A percentile compares a stretch with the other conserved stretches of the same genome.
Evolutionary conservation across 2,329 filamentous ascomycete genomes (phyloP).

Genomic region (Pseudocercospora cruenta): DNA sequence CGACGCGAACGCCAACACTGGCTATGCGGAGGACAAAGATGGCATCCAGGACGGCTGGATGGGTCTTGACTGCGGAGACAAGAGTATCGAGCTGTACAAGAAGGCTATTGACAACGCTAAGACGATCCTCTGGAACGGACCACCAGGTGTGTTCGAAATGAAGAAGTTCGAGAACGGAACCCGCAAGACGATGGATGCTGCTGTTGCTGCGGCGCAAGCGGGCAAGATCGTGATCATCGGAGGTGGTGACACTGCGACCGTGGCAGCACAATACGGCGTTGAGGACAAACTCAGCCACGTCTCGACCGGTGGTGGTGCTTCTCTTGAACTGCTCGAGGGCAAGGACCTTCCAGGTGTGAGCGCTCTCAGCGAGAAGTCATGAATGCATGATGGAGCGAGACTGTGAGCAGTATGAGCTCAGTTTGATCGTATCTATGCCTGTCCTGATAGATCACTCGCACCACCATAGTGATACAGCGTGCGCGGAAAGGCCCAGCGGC

Average conservation of each 20-base stretch:
- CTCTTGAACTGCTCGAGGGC: slow-evolving; percentile 93
- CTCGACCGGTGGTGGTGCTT: slow-evolving; percentile 93
- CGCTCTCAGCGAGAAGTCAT: slow-evolving; percentile 68
- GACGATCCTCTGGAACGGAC: slow-evolving; percentile 99
- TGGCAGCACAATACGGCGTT: slow-evolving; percentile 93
- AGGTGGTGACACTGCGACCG: slow-evolving; percentile 95
- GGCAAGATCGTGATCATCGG: slow-evolving; percentile 98
- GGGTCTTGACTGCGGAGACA: slow-evolving; percentile 91
- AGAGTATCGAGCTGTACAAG: slow-evolving; percentile 88
- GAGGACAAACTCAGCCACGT: slow-evolving; percentile 99
- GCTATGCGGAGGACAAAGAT: slow-evolving; percentile 79
- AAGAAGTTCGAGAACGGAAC: slow-evolving; percentile 91
- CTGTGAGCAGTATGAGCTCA: neutral
- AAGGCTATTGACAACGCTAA: slow-evolving; percentile 82
- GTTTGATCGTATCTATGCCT: neutral
- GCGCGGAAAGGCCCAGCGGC: neutral
- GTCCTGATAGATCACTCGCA: neutral
- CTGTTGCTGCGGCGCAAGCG: slow-evolving; percentile 74
- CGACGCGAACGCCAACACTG: slow-evolving; percentile 76
- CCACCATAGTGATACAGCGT: neutral
- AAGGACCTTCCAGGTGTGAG: slow-evolving; percentile 94
- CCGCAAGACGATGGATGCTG: slow-evolving; percentile 87
- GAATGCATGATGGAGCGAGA: slow-evolving; percentile 24
- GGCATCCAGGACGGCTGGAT: slow-evolving; percentile 98
- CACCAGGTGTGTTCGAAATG: slow-evolving; percentile 95